Evolutionary conservation across 768 basidiomycete species (phyloP), one percentile per base, ranked within the genome.

Genomic region (Suillus tomentosus): DNA sequence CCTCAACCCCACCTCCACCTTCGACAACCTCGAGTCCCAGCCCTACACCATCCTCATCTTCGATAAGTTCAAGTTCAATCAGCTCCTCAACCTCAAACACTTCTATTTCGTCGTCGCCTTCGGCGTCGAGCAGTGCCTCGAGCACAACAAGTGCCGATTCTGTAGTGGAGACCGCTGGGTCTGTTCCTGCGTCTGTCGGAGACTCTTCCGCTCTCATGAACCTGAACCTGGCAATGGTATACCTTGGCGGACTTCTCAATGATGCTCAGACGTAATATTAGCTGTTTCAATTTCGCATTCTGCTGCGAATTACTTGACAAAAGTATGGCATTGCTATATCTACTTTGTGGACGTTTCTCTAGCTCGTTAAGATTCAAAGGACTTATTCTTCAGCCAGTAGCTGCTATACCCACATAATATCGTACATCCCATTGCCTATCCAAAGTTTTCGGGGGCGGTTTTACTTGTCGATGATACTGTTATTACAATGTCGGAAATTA

Each of bases 371-470:
- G 51, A 60, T 60, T 64, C 66, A 61, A 73, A 62, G 72, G 73
- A 72, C 65, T 50, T 22, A 42, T 62, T 42, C 67, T 34, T 37
- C 34, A 36, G 34, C 65, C 65, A 56, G 64, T 64, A 53, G 57
- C 65, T 66, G 51, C 48, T 67, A 74, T 74, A 75, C 74, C 74
- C 75, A 62, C 60, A 58, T 61, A 72, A 60, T 68, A 65, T 42
- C 53, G 19, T 54, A 54, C 53, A 34, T 54, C 19, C 10, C 17
- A 54, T 19, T 34, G 31, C 27, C 17, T 53, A 9, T 17, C 17
- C 31, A 31, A 53, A 19, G 0, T 53, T 31, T 53, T 19, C 19
- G 17, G 19, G 31, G 10, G 50, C 8, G 22, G 7, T 50, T 50
- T 47, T 7, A 31, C 50, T 53, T 31, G 27, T 51, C 7, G 10